A percentile compares a stretch with the other conserved stretches of the same genome.
Conservation (phyloP, 192 early-diverging fungal species). For the Coemansia sp. region DNA sequence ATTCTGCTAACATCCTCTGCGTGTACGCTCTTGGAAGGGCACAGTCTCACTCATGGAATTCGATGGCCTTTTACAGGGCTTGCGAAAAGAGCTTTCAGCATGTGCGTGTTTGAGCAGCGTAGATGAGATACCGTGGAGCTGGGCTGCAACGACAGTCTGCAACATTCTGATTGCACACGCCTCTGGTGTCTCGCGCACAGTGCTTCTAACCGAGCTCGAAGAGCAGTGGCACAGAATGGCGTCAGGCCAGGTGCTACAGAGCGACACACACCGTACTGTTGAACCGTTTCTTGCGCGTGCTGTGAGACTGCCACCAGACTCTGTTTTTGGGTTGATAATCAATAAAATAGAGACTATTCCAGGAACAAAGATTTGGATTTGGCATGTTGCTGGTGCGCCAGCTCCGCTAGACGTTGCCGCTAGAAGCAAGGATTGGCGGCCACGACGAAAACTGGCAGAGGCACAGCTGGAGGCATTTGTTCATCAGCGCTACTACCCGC, state of each 20-base stretch:
- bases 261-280: constrained; percentile 23
- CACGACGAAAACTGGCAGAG: constrained; percentile 4
- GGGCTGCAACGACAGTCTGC: constrained; percentile 17
- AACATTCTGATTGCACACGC: constrained; percentile 25
- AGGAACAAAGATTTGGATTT: constrained; percentile 36
- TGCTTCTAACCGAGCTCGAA: constrained; percentile 42
- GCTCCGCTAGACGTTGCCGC: constrained; percentile 5
- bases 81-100: constrained; percentile 24
- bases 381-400: constrained; percentile 38
- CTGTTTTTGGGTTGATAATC: constrained; percentile 25
- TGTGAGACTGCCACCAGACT: constrained; percentile 13
- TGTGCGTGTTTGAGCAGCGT: constrained; percentile 9
- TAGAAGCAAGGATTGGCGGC: not conserved
- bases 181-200: constrained; percentile 37
- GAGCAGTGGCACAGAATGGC: constrained; percentile 27
- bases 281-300: constrained; percentile 27
- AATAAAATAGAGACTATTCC: constrained; percentile 18
- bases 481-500: constrained; percentile 47
- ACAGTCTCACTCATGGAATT: constrained; percentile 25
- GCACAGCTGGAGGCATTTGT: constrained; percentile 33
- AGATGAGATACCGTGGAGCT: constrained; percentile 41
- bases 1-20: not conserved
- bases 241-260: constrained; percentile 20
- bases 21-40: not conserved
- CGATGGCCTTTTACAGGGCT: constrained; percentile 10